Evolutionary conservation across 495 filamentous ascomycete genomes (phyloP).

Genomic region (Achaetomiella virescens): DNA sequence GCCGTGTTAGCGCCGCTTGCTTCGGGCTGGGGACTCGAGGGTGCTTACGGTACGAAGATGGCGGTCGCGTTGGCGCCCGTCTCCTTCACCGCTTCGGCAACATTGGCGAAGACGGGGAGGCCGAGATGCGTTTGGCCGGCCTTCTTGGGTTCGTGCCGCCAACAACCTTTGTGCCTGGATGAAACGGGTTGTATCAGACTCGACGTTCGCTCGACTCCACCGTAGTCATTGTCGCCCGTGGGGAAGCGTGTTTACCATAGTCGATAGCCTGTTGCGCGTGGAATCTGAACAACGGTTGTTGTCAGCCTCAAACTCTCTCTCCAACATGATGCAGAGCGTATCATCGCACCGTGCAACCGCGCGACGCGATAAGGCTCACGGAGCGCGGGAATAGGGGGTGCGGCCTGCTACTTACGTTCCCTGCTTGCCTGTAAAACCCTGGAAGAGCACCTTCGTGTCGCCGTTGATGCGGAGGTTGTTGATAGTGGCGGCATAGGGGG

Average conservation of each 20-base stretch:
- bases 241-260: conserved; percentile 59
- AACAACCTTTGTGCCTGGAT: conserved; percentile 85
- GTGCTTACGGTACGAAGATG: conserved; percentile 88
- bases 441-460: conserved; percentile 91
- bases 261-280: conserved; percentile 97
- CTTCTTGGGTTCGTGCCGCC: conserved; percentile 98
- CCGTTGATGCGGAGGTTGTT: conserved; percentile 86
- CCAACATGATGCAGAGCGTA: background rate
- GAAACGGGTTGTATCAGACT: conserved; percentile 15
- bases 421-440: conserved; percentile 98
- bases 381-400: background rate
- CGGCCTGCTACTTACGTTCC: conserved; percentile 72
- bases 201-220: background rate
- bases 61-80: conserved; percentile 87
- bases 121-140: conserved; percentile 84
- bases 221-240: background rate
- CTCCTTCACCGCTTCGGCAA: conserved; percentile 82
- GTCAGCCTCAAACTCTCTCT: conserved; percentile 35
- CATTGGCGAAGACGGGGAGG: conserved; percentile 87
- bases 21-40: background rate
- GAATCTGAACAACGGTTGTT: conserved; percentile 57
- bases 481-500: conserved; percentile 74
- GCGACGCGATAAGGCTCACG: conserved; percentile 14
- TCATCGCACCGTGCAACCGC: conserved; percentile 6
- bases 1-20: background rate